These are phyloP conservation scores for Pleurotus salmoneostramineus DNA, from an alignment of 768 basidiomycete genomes.

Conservation along the genomic window DNA sequence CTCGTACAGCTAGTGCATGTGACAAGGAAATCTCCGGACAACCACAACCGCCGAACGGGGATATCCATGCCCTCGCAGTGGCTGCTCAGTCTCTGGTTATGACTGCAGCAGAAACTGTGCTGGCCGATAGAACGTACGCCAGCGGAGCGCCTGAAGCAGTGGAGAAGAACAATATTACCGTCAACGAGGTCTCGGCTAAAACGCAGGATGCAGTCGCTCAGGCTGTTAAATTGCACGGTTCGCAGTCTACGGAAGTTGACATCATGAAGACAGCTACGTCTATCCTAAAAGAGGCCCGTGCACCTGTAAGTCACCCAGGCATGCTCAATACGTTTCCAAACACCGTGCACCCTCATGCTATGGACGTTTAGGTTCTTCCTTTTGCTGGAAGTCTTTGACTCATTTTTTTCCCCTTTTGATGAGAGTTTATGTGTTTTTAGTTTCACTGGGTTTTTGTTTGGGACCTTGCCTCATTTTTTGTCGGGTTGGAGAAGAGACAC, in stretches of 20 bases:
- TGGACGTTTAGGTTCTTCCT: constrained; percentile 9
- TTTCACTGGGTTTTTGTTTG: constrained; percentile 17
- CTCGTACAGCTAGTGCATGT: constrained; percentile 67
- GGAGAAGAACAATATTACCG: constrained; percentile 35
- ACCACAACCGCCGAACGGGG: constrained; percentile 33
- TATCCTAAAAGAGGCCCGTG: constrained; percentile 37
- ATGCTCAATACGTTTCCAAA: constrained; percentile 16
- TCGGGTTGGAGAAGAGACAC: constrained; percentile 21
- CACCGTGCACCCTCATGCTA: constrained; percentile 14
- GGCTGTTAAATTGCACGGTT: constrained; percentile 75
- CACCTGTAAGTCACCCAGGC: constrained; percentile 22
- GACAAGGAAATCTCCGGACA: constrained; percentile 64
- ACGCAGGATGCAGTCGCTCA: constrained; percentile 71
- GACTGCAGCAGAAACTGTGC: constrained; percentile 70
- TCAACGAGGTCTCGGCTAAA: constrained; percentile 47
- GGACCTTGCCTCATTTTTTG: constrained; percentile 16
- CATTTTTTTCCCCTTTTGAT: constrained; percentile 30
- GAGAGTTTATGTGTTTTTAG: constrained; percentile 21
- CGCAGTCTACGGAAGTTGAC: constrained; percentile 73
- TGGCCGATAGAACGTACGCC: constrained; percentile 42
- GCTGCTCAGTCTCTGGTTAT: constrained; percentile 82
- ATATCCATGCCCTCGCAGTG: constrained; percentile 52
- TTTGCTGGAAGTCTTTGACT: constrained; percentile 13
- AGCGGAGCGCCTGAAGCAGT: constrained; percentile 25
- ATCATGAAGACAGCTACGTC: constrained; percentile 70